Evolutionary conservation across 2,329 filamentous ascomycete species (phyloP), one percentile per base, ranked within the genome.

Genomic region (Paramyrothecium roridum): DNA sequence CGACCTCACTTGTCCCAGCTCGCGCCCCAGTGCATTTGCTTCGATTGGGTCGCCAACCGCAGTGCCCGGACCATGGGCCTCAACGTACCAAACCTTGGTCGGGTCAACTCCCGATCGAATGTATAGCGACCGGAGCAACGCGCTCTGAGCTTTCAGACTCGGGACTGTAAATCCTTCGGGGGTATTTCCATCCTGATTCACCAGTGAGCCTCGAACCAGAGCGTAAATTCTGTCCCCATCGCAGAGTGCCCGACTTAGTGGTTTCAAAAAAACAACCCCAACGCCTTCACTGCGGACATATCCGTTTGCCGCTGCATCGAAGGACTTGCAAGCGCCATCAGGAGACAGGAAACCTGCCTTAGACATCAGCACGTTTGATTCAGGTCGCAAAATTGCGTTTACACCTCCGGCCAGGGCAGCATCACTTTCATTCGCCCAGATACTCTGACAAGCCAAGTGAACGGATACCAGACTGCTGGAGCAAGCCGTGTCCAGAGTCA

Each of bases 221-320:
- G 70, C 80, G 1, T 76, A 56, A 33, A 84, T 75, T 3, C 68
- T 68, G 58, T 85, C 79, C 2, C 78, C 77, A 49, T 84, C 81
- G 2, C 71, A 72, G 20, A 76, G 53, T 3, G 83, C 83, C 61
- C 79, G 73, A 16, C 71, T 65, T 0, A 83, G 65, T 1, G 61
- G 68, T 65, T 83, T 84, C 0, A 85, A 57, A 1, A 81, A 58
- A 0, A 84, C 57, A 1, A 70, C 59, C 0, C 63, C 76, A 3
- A 72, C 65, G 0, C 77, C 81, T 49, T 85, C 81, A 0, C 74
- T 78, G 2, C 80, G 71, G 8, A 73, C 79, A 57, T 83, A 84
- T 0, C 81, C 82, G 56, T 79, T 72, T 4, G 65, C 69, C 1
- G 21, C 13, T 2, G 56, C 61, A 22, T 67, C 66, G 26, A 67